These are phyloP conservation scores for Zoysia pacifica DNA, from an alignment of 176 grass and related monocot species.

Conservation along the genomic window DNA sequence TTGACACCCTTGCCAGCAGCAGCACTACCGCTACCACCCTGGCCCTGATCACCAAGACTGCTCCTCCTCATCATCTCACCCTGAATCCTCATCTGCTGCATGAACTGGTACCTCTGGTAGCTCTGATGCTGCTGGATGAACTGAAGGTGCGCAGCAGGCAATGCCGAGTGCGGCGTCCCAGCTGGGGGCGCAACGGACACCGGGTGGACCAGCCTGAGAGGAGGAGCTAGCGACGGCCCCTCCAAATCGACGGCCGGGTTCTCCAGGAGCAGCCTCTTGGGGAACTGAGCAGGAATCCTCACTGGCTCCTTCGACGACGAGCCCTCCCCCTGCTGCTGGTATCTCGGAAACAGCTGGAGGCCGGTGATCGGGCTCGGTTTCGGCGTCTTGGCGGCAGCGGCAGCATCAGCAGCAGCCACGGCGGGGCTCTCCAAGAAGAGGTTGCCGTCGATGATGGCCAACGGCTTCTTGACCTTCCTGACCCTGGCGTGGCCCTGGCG, in stretches of 20 bases:
- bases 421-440: slow-evolving; percentile 66
- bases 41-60: slow-evolving; percentile 46
- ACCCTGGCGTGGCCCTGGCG: slow-evolving; percentile 82
- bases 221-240: neutral
- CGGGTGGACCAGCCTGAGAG: slow-evolving; percentile 45
- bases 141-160: slow-evolving; percentile 64
- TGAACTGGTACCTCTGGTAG: slow-evolving; percentile 81
- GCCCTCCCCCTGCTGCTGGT: slow-evolving; percentile 52
- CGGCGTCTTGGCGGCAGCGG: slow-evolving; percentile 12
- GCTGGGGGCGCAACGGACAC: slow-evolving; percentile 47
- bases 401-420: neutral
- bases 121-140: slow-evolving; percentile 87
- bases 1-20: slow-evolving; percentile 49
- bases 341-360: slow-evolving; percentile 71
- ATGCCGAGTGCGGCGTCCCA: slow-evolving; percentile 19
- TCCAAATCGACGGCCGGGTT: slow-evolving; percentile 23
- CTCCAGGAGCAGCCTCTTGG: slow-evolving; percentile 59
- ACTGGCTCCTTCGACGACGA: slow-evolving; percentile 49
- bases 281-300: slow-evolving; percentile 62
- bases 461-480: slow-evolving; percentile 65
- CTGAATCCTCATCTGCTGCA: slow-evolving; percentile 93
- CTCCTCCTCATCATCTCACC: slow-evolving; percentile 68
- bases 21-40: neutral
- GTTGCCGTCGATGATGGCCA: slow-evolving; percentile 61
- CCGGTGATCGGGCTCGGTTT: slow-evolving; percentile 36